These are phyloP conservation scores for Chlamydomonas applanata DNA, from an alignment of 139 green algal genomes.

Conservation along the genomic window DNA sequence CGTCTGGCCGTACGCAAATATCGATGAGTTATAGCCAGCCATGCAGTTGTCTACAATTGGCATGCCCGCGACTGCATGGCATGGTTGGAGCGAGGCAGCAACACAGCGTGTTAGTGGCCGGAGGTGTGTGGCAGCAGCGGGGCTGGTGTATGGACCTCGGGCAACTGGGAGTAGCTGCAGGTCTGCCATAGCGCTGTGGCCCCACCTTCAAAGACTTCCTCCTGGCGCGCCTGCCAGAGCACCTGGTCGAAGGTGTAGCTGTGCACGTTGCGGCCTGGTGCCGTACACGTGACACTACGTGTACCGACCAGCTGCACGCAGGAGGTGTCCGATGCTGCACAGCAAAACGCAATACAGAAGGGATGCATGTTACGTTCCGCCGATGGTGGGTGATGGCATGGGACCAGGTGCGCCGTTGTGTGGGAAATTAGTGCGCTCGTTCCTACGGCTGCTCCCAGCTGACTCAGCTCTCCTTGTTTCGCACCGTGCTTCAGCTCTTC, in stretches of 20 bases:
- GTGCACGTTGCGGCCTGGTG: slow-evolving; percentile 21
- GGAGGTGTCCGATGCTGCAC: slow-evolving; percentile 27
- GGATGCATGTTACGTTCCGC: background rate
- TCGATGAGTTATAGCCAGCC: slow-evolving; percentile 71
- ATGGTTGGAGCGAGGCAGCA: too few species aligned
- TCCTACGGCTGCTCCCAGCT: background rate
- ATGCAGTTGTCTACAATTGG: slow-evolving; percentile 74
- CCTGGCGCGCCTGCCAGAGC: slow-evolving; percentile 41
- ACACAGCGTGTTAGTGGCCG: too few species aligned
- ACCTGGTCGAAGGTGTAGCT: slow-evolving; percentile 62
- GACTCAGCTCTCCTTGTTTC: background rate
- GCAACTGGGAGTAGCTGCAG: too few species aligned
- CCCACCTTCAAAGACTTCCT: slow-evolving; percentile 60
- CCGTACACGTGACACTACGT: slow-evolving; percentile 14
- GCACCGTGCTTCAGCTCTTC: slow-evolving; percentile 23
- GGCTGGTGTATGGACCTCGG: too few species aligned
- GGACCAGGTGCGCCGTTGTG: background rate
- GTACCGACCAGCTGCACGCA: slow-evolving; percentile 30
- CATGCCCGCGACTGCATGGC: slow-evolving; percentile 63
- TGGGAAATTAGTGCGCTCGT: background rate
- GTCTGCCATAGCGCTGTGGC: background rate
- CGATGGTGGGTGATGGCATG: background rate
- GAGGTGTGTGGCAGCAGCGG: too few species aligned
- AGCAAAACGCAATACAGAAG: background rate
- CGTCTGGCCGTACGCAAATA: slow-evolving; percentile 84